phyloP scores from a whole-genome alignment of 2,329 filamentous ascomycete genomes.

The Aspergillus sp. region DNA sequence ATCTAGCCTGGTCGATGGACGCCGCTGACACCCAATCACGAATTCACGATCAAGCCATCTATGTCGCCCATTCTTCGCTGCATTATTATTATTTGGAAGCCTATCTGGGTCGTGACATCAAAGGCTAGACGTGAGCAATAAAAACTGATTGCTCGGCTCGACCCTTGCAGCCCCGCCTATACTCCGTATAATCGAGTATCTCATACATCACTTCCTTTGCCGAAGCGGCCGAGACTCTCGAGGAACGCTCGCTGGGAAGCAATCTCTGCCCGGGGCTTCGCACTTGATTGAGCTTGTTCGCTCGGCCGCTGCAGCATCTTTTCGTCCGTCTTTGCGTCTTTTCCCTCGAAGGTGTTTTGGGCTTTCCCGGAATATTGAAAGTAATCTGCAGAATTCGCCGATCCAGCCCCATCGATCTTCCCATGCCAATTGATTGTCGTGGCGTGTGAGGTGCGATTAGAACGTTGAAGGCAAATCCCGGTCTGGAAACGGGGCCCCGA shows the following conservation, averaged over 20 bases:
- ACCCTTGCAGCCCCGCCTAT: not conserved
- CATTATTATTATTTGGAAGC: slow-evolving; percentile 2
- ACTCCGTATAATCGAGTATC: not conserved
- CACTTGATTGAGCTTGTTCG: not conserved
- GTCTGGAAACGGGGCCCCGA: not conserved
- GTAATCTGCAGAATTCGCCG: not conserved
- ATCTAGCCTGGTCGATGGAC: not conserved
- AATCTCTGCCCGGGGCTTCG: not conserved
- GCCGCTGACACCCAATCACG: slow-evolving; percentile 10
- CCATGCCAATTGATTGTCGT: slow-evolving; percentile 5
- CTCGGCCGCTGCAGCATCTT: not conserved
- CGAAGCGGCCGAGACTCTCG: not conserved
- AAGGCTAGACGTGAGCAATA: not conserved
- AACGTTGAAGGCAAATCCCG: slow-evolving; percentile 2
- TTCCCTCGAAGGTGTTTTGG: not conserved
- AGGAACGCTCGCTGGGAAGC: slow-evolving; percentile 2
- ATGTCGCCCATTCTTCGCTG: slow-evolving; percentile 7
- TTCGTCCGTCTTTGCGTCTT: not conserved
- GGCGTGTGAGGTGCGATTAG: slow-evolving; percentile 1
- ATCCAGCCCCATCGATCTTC: slow-evolving; percentile 5
- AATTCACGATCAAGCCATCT: slow-evolving; percentile 8
- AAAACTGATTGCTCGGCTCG: slow-evolving; percentile 1
- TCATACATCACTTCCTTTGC: not conserved
- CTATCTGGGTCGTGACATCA: not conserved
- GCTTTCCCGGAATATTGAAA: not conserved